Base-by-base conservation (phyloP, 768 basidiomycete species). In the Clathrus columnatus region DNA sequence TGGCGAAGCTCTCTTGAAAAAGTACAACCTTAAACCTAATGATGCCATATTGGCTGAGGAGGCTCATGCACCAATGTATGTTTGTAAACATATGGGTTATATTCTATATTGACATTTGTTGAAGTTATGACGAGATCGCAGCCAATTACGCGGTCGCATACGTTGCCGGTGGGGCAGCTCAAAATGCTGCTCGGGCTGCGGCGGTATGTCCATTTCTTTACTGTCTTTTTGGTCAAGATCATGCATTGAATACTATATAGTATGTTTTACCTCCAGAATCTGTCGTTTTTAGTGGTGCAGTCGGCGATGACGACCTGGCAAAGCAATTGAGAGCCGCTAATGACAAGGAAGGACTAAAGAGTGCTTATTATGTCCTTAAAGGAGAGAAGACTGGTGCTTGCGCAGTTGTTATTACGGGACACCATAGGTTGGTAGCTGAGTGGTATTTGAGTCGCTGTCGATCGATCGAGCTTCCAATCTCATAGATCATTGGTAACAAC, bases 151-250 rank as follows among this genome's bases (percentile, higher is more conserved):
- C 85, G 58, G 80, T 91, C 50, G 85, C 84, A 50, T 99, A 93
- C 65, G 94, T 98, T 51, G 95, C 96, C 51, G 96, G 96, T 58
- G 96, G 96, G 64, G 95, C 96, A 26, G 83, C 91, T 26, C 96
- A 99, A 70, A 99, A 99, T 66, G 83, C 94, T 64, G 94, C 95
- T 55, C 88, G 96, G 49, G 94, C 84, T 61, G 96, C 95, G 62
- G 93, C 96, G 45, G 95, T 96, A 69, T 58, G 91, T 71, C 36
- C 30, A 27, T 24, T 48, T 60, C 51, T 29, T 11, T 43, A 17
- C 72, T 23, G 23, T 18, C 47, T 26, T 51, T 7, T 14, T 17
- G 30, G 11, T 36, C 7, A 30, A 7, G 8, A 48, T 43, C 28
- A 18, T 21, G 27, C 24, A 21, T 29, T 41, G 50, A 46, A 52